A percentile compares a stretch with the other conserved stretches of the same genome.
phyloP scores from a whole-genome alignment of 345 rosid genomes.

The Eucalyptus cloeziana region DNA sequence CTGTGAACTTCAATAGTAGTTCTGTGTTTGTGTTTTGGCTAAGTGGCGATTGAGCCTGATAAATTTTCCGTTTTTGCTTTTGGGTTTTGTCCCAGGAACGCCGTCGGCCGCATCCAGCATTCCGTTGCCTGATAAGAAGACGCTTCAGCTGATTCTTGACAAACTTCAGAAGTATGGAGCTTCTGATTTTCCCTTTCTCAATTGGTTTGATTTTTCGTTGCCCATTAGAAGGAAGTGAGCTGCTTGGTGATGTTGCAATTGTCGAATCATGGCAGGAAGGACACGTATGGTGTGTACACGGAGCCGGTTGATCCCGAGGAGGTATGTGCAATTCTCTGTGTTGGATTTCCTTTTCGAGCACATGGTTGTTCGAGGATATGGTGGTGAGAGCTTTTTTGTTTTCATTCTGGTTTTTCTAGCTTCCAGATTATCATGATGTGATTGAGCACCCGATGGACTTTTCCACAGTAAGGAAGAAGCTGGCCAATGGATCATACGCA shows the following conservation, averaged over 20 bases:
- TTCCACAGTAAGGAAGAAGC: slow-evolving; percentile 69
- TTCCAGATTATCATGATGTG: slow-evolving; percentile 78
- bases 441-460: slow-evolving; percentile 87
- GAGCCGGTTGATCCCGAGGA: slow-evolving; percentile 96
- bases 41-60: neutral
- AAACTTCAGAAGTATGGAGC: slow-evolving; percentile 79
- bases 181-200: neutral
- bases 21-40: neutral
- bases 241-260: slow-evolving; percentile 1
- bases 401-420: slow-evolving; percentile 24
- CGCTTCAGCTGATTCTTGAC: slow-evolving; percentile 76
- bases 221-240: neutral
- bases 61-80: neutral
- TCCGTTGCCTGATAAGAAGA: slow-evolving; percentile 72
- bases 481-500: slow-evolving; percentile 54
- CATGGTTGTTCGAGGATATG: neutral
- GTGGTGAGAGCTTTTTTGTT: neutral
- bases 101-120: slow-evolving; percentile 15
- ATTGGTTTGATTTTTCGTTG: neutral
- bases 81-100: slow-evolving; percentile 32
- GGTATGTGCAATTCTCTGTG: slow-evolving; percentile 22
- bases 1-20: neutral
- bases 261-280: slow-evolving; percentile 62
- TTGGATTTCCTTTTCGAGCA: neutral
- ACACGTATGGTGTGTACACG: slow-evolving; percentile 84